These are phyloP conservation scores for Pilasporangium apinafurcum DNA, from an alignment of 352 stramenopile species.

Conservation along the genomic window DNA sequence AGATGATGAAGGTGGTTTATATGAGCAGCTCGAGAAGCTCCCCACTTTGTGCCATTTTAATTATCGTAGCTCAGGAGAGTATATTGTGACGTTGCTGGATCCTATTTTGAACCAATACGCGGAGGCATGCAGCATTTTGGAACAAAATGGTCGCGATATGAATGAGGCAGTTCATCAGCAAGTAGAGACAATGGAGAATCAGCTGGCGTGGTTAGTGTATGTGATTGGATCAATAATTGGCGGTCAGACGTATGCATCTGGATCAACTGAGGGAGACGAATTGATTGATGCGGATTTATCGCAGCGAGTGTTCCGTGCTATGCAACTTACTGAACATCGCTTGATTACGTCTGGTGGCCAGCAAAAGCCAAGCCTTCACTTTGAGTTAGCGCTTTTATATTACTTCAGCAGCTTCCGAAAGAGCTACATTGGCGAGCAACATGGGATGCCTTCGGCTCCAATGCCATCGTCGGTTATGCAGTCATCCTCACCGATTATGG, in stretches of 20 bases:
- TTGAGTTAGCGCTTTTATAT: slow-evolving; percentile 94
- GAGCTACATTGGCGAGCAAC: slow-evolving; percentile 90
- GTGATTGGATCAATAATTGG: slow-evolving; percentile 95
- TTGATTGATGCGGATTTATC: slow-evolving; percentile 95
- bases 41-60: slow-evolving; percentile 97
- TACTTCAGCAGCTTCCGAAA: slow-evolving; percentile 95
- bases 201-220: slow-evolving; percentile 97
- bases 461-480: slow-evolving; percentile 48
- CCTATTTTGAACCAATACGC: slow-evolving; percentile 92
- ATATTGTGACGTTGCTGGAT: slow-evolving; percentile 93
- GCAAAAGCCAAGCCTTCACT: slow-evolving; percentile 85
- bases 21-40: slow-evolving; percentile 96
- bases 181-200: slow-evolving; percentile 88
- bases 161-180: slow-evolving; percentile 54
- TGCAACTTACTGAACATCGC: slow-evolving; percentile 94
- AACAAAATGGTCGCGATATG: slow-evolving; percentile 41
- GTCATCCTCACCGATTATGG: slow-evolving; percentile 76
- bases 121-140: slow-evolving; percentile 76
- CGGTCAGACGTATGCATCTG: slow-evolving; percentile 92
- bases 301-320: slow-evolving; percentile 93
- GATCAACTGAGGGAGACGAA: slow-evolving; percentile 91
- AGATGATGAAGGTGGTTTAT: slow-evolving; percentile 94
- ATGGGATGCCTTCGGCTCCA: slow-evolving; percentile 78
- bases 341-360: slow-evolving; percentile 84
- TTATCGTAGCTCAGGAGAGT: slow-evolving; percentile 91